Conservation (phyloP, 257 asterid genomes). For the Solanum habrochaites region DNA sequence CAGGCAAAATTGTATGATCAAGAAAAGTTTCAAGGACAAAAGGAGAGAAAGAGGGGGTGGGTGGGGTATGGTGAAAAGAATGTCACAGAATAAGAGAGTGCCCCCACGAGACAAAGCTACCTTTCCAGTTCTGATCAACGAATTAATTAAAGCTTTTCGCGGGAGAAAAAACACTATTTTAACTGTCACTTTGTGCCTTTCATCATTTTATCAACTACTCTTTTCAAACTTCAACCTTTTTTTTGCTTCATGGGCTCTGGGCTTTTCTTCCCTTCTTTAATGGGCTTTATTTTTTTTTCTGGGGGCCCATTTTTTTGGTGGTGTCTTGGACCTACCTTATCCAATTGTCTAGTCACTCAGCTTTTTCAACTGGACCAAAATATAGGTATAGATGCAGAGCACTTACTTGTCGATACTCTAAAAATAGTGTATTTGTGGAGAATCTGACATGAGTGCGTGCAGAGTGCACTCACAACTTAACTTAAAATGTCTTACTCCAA, state of each 20-base stretch:
- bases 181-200: constrained; percentile 65
- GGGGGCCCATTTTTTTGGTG: neutral
- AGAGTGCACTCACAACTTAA: too few relatives aligned
- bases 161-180: constrained; percentile 66
- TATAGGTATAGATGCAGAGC: neutral
- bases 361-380: neutral
- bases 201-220: constrained; percentile 29
- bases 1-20: constrained; percentile 5
- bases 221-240: neutral
- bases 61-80: constrained; percentile 11
- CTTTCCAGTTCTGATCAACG: constrained; percentile 49
- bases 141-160: constrained; percentile 56
- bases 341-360: neutral
- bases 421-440: neutral
- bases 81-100: constrained; percentile 1
- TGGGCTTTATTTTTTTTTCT: neutral
- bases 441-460: neutral
- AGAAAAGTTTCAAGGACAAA: neutral
- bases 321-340: neutral
- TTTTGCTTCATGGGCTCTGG: neutral
- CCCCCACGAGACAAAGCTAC: constrained; percentile 20
- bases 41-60: neutral
- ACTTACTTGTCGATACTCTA: neutral
- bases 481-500: too few relatives aligned
- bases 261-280: neutral